Evolutionary conservation across 306 rosid genomes (phyloP).

Genomic region (Dalbergia cochinchinensis): DNA sequence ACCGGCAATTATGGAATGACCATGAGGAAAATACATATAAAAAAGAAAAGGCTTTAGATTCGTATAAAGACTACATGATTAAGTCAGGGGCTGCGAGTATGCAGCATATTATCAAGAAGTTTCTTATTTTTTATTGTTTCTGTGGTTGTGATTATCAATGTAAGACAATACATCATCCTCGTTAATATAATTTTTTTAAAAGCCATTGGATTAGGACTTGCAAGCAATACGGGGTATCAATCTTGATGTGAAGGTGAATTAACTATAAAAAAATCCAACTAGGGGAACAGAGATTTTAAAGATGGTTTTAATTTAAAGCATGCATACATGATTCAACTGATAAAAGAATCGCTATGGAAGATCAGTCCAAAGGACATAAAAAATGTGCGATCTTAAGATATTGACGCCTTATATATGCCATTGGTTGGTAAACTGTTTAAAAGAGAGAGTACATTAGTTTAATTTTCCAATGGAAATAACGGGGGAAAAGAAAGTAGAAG

Average conservation of each 20-base stretch:
- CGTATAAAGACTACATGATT: background rate
- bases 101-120: conserved; percentile 34
- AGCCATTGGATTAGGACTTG: conserved; percentile 54
- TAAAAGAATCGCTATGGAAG: conserved; percentile 48
- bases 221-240: conserved; percentile 41
- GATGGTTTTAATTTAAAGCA: conserved; percentile 40
- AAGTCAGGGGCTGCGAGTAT: conserved; percentile 22
- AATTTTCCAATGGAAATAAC: conserved; percentile 39
- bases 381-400: conserved; percentile 46
- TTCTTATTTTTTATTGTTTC: background rate
- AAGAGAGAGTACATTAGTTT: conserved; percentile 9
- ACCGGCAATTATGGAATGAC: conserved; percentile 41
- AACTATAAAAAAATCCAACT: conserved; percentile 58
- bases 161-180: conserved; percentile 30
- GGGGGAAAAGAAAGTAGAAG: conserved; percentile 26
- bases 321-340: conserved; percentile 41
- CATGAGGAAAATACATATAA: background rate
- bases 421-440: conserved; percentile 44
- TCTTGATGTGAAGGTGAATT: conserved; percentile 45
- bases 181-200: conserved; percentile 45
- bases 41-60: conserved; percentile 26
- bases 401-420: conserved; percentile 48
- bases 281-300: conserved; percentile 52
- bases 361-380: conserved; percentile 41
- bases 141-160: conserved; percentile 33